Percentiles rank a stretch among this genome's conserved stretches.
These are phyloP conservation scores for Metschnikowia amazonensis DNA, from an alignment of 805 yeast species.

Conservation along the genomic window DNA sequence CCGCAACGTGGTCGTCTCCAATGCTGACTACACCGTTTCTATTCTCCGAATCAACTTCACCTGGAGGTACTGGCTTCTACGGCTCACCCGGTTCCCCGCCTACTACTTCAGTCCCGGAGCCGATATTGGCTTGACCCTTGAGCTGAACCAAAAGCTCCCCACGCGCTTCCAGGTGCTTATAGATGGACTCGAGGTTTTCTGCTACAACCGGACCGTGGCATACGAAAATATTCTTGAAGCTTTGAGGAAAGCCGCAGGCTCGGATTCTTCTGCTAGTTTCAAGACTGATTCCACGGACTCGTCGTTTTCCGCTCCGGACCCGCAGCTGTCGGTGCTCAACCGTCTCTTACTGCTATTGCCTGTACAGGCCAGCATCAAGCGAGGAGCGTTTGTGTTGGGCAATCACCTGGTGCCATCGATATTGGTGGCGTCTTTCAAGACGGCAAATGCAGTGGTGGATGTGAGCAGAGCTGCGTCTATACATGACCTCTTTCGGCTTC, in stretches of 20 bases:
- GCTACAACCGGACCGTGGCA: constrained; percentile 75
- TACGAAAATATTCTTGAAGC: constrained; percentile 60
- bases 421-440: constrained; percentile 55
- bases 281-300: constrained; percentile 9
- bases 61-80: constrained; percentile 85
- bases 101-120: constrained; percentile 21
- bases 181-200: constrained; percentile 78
- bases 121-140: constrained; percentile 3
- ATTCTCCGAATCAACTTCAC: constrained; percentile 70
- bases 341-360: constrained; percentile 50
- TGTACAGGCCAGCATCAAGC: constrained; percentile 51
- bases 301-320: background rate
- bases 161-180: constrained; percentile 54
- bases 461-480: constrained; percentile 40
- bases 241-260: constrained; percentile 20
- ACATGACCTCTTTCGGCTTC: constrained; percentile 55
- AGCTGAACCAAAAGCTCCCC: constrained; percentile 48
- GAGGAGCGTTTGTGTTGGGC: constrained; percentile 76
- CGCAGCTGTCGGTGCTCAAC: constrained; percentile 3
- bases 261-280: background rate
- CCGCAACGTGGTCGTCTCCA: constrained; percentile 68
- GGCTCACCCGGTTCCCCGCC: constrained; percentile 39
- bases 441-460: constrained; percentile 58
- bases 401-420: constrained; percentile 74
- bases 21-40: constrained; percentile 69